phyloP scores from a whole-genome alignment of 2,329 filamentous ascomycete species.

The Fusarium concolor region DNA sequence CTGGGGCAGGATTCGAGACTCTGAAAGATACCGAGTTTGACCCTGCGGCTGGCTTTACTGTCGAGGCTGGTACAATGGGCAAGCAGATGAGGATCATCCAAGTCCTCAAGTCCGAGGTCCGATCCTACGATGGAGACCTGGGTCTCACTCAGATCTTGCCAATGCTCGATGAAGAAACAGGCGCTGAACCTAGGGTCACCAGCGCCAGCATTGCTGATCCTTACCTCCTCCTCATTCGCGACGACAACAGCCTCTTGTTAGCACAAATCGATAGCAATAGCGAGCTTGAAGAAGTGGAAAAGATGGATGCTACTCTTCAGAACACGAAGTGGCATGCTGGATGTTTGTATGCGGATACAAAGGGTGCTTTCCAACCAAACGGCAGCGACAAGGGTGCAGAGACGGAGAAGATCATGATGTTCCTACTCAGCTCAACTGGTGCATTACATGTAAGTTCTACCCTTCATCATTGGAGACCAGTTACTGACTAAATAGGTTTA shows the following conservation, averaged over 20 bases:
- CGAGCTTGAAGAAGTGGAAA: conserved; percentile 85
- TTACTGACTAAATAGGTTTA: conserved; percentile 69
- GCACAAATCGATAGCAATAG: conserved; percentile 80
- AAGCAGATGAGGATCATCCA: conserved; percentile 85
- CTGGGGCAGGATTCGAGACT: conserved; percentile 78
- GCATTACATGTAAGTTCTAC: conserved; percentile 73
- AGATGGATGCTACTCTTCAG: conserved; percentile 66
- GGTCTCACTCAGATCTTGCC: conserved; percentile 91
- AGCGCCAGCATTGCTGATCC: conserved; percentile 88
- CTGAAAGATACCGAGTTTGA: conserved; percentile 91
- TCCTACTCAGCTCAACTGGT: conserved; percentile 80
- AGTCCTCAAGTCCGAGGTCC: conserved; percentile 85
- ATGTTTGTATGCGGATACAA: conserved; percentile 80
- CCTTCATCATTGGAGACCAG: fast-evolving
- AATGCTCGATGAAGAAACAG: conserved; percentile 91
- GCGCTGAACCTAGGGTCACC: conserved; percentile 80
- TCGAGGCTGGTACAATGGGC: conserved; percentile 88
- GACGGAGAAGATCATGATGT: conserved; percentile 71
- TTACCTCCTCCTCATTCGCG: conserved; percentile 83
- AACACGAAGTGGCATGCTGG: conserved; percentile 83
- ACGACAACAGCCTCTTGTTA: conserved; percentile 84
- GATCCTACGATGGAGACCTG: conserved; percentile 91
- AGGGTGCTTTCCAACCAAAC: conserved; percentile 63
- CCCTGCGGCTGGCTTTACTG: conserved; percentile 84
- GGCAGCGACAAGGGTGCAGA: conserved; percentile 55